A percentile compares a stretch with the other conserved stretches of the same genome.
Evolutionary conservation across 768 basidiomycete species (phyloP).

Genomic region (Leccinum subgranulosum): DNA sequence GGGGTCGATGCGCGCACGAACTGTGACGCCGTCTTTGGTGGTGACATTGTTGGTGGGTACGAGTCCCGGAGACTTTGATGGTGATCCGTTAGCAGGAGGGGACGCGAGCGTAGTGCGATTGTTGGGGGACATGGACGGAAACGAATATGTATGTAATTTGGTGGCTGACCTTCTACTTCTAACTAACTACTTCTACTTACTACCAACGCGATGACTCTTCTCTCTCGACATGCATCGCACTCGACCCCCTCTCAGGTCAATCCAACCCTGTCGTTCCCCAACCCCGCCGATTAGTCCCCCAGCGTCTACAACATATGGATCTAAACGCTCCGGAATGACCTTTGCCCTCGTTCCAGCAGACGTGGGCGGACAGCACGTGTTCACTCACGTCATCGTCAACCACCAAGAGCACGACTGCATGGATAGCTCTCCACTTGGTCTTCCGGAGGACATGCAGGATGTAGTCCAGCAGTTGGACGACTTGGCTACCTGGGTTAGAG

Average conservation of each 20-base stretch:
- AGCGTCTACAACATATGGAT: slow-evolving; percentile 5
- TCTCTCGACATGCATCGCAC: background rate
- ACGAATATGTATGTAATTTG: background rate
- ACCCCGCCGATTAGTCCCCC: slow-evolving; percentile 19
- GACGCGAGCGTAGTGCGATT: slow-evolving; percentile 24
- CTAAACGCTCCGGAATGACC: slow-evolving; percentile 17
- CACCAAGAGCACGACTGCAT: background rate
- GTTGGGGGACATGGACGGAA: slow-evolving; percentile 21
- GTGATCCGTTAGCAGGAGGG: slow-evolving; percentile 33
- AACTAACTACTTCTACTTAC: background rate
- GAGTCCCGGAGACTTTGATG: slow-evolving; percentile 43
- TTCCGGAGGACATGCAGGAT: slow-evolving; percentile 28
- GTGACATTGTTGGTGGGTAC: slow-evolving; percentile 85
- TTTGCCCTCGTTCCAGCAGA: slow-evolving; percentile 15
- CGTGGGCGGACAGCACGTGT: slow-evolving; percentile 11
- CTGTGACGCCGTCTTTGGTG: slow-evolving; percentile 68
- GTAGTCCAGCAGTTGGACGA: slow-evolving; percentile 27
- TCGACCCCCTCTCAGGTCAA: slow-evolving; percentile 15
- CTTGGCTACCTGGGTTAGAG: slow-evolving; percentile 25
- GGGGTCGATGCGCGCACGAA: slow-evolving; percentile 82
- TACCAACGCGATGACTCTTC: background rate
- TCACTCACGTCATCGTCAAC: slow-evolving; percentile 15
- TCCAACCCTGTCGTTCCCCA: slow-evolving; percentile 12
- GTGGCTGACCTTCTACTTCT: too few species aligned
- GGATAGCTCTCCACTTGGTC: slow-evolving; percentile 7